A percentile compares a stretch with the other conserved stretches of the same genome.
Evolutionary conservation across 345 rosid species (phyloP).

Genomic region (Zanthoxylum bungeanum): DNA sequence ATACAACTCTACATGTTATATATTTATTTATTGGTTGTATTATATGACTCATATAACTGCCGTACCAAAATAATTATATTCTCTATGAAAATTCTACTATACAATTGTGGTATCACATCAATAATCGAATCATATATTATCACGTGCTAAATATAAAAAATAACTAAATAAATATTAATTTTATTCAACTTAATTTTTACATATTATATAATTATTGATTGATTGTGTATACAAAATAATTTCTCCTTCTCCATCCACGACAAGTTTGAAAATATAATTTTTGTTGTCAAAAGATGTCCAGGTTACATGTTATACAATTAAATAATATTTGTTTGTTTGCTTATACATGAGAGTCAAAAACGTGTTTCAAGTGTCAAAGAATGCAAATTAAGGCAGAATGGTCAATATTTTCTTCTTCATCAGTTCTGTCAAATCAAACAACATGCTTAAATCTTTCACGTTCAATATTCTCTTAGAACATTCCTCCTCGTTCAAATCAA

Average conservation of each 20-base stretch:
- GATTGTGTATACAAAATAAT: no score
- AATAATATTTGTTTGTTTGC: neutral
- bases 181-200: no score
- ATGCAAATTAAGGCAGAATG: neutral
- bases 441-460: neutral
- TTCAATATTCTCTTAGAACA: neutral
- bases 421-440: conserved; percentile 9
- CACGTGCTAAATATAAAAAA: no score
- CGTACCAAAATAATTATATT: no score
- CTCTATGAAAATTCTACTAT: no score
- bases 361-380: conserved; percentile 2
- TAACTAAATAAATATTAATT: no score
- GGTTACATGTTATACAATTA: neutral
- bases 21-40: no score
- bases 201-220: no score
- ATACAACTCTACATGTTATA: no score
- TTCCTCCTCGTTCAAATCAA: conserved; percentile 11
- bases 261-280: neutral
- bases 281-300: neutral
- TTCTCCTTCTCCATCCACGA: neutral
- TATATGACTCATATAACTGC: no score
- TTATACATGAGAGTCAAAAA: neutral
- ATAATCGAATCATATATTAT: no score
- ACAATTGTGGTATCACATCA: no score
- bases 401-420: neutral